A percentile compares a stretch with the other conserved stretches of the same genome.
phyloP scores from a whole-genome alignment of 2,329 filamentous ascomycete genomes.

The Colletotrichum higginsianum region DNA sequence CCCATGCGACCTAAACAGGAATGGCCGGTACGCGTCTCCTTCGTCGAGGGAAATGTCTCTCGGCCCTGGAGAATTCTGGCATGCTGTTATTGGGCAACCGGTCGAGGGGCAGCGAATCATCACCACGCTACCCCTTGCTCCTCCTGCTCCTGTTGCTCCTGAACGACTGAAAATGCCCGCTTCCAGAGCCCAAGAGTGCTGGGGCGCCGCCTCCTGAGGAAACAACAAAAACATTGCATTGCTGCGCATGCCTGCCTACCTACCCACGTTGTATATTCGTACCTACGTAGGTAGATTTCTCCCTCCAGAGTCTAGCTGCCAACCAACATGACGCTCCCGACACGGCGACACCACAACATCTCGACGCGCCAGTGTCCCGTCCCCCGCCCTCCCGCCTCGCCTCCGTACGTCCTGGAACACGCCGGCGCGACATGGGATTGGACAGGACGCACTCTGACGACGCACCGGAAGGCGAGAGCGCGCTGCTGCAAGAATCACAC shows the following conservation, averaged over 20 bases:
- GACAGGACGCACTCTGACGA: not conserved
- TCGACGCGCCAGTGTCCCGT: constrained; percentile 27
- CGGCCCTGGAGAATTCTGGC: constrained; percentile 41
- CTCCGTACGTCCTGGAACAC: not conserved
- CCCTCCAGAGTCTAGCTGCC: too few relatives aligned
- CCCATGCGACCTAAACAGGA: constrained; percentile 16
- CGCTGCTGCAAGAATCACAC: constrained; percentile 9
- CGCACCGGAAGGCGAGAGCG: constrained; percentile 15
- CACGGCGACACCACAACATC: constrained; percentile 28
- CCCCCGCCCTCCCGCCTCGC: not conserved
- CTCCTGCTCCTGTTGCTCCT: constrained; percentile 34
- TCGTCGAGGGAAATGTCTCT: constrained; percentile 28
- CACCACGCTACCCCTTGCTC: constrained; percentile 35
- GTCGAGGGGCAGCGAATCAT: constrained; percentile 34
- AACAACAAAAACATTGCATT: constrained; percentile 31
- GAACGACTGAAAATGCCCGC: constrained; percentile 33
- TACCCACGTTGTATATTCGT: too few relatives aligned
- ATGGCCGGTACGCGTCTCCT: constrained; percentile 32
- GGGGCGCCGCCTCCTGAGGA: constrained; percentile 8
- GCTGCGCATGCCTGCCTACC: not conserved
- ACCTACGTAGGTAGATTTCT: too few relatives aligned
- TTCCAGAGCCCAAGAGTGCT: not conserved
- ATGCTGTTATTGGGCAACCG: constrained; percentile 27
- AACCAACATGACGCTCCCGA: constrained; percentile 1
- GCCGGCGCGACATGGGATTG: constrained; percentile 14